phyloP scores from a whole-genome alignment of 2,329 filamentous ascomycete genomes.

The Metarhizium guizhouense region DNA sequence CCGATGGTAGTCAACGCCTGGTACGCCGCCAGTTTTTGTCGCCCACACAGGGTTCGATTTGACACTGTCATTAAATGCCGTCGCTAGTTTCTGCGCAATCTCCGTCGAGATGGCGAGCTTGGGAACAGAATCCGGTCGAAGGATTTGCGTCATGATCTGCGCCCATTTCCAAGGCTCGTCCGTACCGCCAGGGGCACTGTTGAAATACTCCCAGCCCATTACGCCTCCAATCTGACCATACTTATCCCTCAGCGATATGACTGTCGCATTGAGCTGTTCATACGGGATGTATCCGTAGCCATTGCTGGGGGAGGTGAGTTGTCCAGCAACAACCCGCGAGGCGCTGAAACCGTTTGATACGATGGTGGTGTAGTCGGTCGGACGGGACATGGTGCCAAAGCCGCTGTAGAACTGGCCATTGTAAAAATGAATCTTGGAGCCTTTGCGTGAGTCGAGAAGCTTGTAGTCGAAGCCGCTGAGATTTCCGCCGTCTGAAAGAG shows the following conservation, averaged over 20 bases:
- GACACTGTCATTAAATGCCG: slow-evolving; percentile 4
- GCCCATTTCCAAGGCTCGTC: slow-evolving; percentile 68
- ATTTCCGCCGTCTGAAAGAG: slow-evolving; percentile 45
- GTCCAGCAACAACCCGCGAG: slow-evolving; percentile 63
- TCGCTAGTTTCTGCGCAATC: slow-evolving; percentile 6
- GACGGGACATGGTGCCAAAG: slow-evolving; percentile 50
- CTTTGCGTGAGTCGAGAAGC: slow-evolving; percentile 54
- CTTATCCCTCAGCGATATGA: slow-evolving; percentile 27
- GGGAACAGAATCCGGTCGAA: slow-evolving; percentile 14
- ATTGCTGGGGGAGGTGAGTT: slow-evolving; percentile 66
- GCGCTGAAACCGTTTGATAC: slow-evolving; percentile 57
- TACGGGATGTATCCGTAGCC: slow-evolving; percentile 41
- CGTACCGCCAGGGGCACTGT: slow-evolving; percentile 41
- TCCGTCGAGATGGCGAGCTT: slow-evolving; percentile 6
- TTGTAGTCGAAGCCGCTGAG: slow-evolving; percentile 74
- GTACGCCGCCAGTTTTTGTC: too few species aligned
- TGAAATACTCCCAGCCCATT: slow-evolving; percentile 91
- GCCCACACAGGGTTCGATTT: background rate
- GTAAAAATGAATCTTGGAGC: slow-evolving; percentile 65
- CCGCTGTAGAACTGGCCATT: slow-evolving; percentile 87
- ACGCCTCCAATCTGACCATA: slow-evolving; percentile 71
- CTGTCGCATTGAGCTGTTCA: slow-evolving; percentile 32
- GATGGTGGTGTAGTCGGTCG: slow-evolving; percentile 34
- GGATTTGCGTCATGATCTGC: slow-evolving; percentile 24
- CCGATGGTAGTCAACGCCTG: background rate